A percentile compares a stretch with the other conserved stretches of the same genome.
Evolutionary conservation across 441 rosid genomes (phyloP).

Genomic region (Arabidopsis hybrid): DNA sequence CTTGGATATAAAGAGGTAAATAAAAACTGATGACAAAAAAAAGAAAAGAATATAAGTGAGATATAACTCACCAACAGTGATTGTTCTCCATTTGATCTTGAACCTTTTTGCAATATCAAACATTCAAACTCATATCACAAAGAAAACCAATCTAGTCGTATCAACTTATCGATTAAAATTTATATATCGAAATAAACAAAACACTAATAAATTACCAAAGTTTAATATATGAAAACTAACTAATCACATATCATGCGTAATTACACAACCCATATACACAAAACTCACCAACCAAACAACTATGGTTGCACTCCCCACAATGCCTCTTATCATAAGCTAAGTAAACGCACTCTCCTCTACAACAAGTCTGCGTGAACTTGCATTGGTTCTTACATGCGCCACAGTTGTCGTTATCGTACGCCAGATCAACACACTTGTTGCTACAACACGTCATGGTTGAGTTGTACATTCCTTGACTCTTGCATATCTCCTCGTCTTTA

Average conservation of each 20-base stretch:
- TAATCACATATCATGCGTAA: slow-evolving; percentile 43
- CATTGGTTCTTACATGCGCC: slow-evolving; percentile 60
- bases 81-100: background rate
- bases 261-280: slow-evolving; percentile 63
- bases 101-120: background rate
- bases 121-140: background rate
- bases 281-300: slow-evolving; percentile 43
- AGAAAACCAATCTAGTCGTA: background rate
- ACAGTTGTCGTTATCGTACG: slow-evolving; percentile 51
- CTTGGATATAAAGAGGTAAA: too few species aligned
- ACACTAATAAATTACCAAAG: slow-evolving; percentile 24
- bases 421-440: slow-evolving; percentile 57
- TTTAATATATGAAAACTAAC: background rate
- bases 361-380: slow-evolving; percentile 52
- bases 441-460: slow-evolving; percentile 57
- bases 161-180: background rate
- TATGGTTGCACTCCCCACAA: slow-evolving; percentile 58
- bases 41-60: too few species aligned
- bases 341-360: slow-evolving; percentile 55
- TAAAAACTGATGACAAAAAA: too few species aligned
- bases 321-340: slow-evolving; percentile 58
- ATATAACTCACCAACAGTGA: background rate
- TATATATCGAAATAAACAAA: background rate
- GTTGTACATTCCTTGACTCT: slow-evolving; percentile 27
- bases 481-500: slow-evolving; percentile 57